Evolutionary conservation across 768 basidiomycete genomes (phyloP), one percentile per base, ranked within the genome.

Genomic region (Neoboletus magnificus): DNA sequence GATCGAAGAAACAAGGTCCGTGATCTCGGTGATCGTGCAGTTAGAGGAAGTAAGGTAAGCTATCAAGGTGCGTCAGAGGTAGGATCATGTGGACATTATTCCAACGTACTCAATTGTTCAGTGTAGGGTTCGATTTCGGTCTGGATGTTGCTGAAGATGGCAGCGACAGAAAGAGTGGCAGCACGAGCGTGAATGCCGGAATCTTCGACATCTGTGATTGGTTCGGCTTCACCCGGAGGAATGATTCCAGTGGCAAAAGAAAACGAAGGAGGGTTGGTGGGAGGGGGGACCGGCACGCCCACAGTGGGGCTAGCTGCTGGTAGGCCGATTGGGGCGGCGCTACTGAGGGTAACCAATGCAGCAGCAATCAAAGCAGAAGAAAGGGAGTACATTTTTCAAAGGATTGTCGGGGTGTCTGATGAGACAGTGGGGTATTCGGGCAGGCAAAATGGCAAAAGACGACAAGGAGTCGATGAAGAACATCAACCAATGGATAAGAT

Each of bases 311-410:
- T 16, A 18, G 1, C 22, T 20, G 40, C 5, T 10, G 44, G 25
- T 0, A 29, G 18, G 23, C 5, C 12, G 23, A 66, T 37, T 2
- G 73, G 64, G 25, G 65, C 63, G 43, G 69, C 61, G 23, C 53
- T 52, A n/a, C 65, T 45, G 57, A 72, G 48, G 51, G 67, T 54
- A 52, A 66, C 66, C 51, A 76, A 66, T 46, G 73, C 60, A 23
- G 66, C 62, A 55, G 61, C 52, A 48, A 69, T 46, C 59, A 70
- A 48, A 61, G 60, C 45, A 53, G 60, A 50, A 50, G 66, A 36
- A 48, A 73, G 73, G 52, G 71, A 74, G 65, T 61, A 68, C 76
- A 76, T 76, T 55, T 66, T 66, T 58, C 55, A 67, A 74, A 69
- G 33, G 72, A 74, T 53, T 54, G 72, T 70, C 61, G 57, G 58